phyloP scores from a whole-genome alignment of 2,329 filamentous ascomycete genomes.

The Onygena corvina region DNA sequence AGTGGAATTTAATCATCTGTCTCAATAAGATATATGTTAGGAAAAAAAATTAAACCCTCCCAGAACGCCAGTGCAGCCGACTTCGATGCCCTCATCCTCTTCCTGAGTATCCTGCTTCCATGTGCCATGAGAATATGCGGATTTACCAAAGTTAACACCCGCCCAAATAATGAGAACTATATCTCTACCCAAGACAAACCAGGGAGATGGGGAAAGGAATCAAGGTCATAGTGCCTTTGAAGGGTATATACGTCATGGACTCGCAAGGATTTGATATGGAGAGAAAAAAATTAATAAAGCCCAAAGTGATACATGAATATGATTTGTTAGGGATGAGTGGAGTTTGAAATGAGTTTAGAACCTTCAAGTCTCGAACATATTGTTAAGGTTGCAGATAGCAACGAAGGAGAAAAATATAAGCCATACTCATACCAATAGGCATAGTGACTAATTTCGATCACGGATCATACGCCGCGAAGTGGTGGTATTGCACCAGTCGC shows the following conservation, averaged over 20 bases:
- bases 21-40: too few relatives aligned
- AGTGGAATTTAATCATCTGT: not conserved
- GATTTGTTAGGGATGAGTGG: too few relatives aligned
- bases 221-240: too few relatives aligned
- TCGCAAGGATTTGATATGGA: not conserved
- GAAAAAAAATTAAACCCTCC: not conserved
- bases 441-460: not conserved
- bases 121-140: not conserved
- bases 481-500: constrained; percentile 35
- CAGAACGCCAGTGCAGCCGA: not conserved
- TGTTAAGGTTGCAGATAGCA: too few relatives aligned
- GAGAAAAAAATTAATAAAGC: too few relatives aligned
- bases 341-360: too few relatives aligned
- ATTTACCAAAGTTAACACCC: not conserved
- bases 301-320: too few relatives aligned
- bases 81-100: not conserved
- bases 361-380: too few relatives aligned
- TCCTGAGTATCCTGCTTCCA: not conserved
- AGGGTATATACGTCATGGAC: too few relatives aligned
- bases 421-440: not conserved
- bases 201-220: not conserved
- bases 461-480: constrained; percentile 1
- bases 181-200: not conserved
- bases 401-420: too few relatives aligned
- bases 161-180: not conserved